These are phyloP conservation scores for Biscogniauxia marginata DNA, from an alignment of 2,329 filamentous ascomycete species.

Conservation along the genomic window DNA sequence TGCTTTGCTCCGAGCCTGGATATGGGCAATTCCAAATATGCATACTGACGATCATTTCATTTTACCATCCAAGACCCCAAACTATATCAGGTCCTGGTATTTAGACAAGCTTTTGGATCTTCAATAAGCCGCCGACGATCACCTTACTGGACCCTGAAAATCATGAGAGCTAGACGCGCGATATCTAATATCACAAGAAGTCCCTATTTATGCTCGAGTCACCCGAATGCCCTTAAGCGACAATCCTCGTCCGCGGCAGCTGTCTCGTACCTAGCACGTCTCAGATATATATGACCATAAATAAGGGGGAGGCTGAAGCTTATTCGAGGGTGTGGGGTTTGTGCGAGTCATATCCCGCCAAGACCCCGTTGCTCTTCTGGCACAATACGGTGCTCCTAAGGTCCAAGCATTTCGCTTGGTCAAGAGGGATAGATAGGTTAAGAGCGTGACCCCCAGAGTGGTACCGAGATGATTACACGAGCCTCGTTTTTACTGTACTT, in stretches of 20 bases:
- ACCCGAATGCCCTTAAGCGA: neutral
- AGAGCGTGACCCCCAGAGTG: neutral
- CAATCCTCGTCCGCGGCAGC: neutral
- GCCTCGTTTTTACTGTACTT: conserved; percentile 1
- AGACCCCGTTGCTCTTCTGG: neutral
- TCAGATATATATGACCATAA: neutral
- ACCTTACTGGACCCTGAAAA: neutral
- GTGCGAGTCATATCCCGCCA: neutral
- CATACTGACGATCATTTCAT: neutral
- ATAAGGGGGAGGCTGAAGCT: neutral
- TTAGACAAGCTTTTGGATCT: neutral
- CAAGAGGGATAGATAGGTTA: neutral
- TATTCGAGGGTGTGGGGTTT: neutral
- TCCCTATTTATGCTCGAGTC: neutral
- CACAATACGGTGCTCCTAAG: neutral
- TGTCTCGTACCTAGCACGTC: neutral
- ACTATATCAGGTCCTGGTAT: neutral
- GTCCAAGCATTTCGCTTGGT: neutral
- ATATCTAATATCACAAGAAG: neutral
- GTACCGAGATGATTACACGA: neutral
- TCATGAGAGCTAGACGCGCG: neutral
- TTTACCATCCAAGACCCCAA: neutral
- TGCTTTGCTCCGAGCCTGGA: neutral
- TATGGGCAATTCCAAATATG: neutral
- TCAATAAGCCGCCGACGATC: neutral